These are phyloP conservation scores for Alternaria sp. DNA, from an alignment of 2,329 filamentous ascomycete genomes.

Conservation along the genomic window DNA sequence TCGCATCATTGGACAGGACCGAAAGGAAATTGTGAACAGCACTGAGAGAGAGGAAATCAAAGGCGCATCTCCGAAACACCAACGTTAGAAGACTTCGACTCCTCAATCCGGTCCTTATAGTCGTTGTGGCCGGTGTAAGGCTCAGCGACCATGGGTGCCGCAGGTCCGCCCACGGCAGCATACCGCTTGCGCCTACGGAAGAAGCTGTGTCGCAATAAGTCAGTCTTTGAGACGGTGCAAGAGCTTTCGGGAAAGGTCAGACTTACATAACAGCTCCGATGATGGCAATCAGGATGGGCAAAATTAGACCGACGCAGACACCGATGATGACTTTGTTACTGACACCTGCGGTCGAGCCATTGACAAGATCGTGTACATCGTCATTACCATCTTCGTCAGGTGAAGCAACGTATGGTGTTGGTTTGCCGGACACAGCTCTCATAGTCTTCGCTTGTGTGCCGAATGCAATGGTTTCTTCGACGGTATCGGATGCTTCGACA, in stretches of 20 bases:
- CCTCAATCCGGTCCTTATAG: not conserved
- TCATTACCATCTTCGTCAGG: not conserved
- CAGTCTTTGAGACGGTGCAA: too few species aligned
- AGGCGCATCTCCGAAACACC: not conserved
- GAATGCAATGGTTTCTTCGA: constrained; percentile 51
- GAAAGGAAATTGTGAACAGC: not conserved
- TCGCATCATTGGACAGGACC: not conserved
- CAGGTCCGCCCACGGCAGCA: not conserved
- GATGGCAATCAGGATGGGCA: constrained; percentile 47
- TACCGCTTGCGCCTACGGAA: not conserved
- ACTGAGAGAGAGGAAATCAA: not conserved
- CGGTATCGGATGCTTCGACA: constrained; percentile 37
- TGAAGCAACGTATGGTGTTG: constrained; percentile 25
- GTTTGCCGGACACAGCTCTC: constrained; percentile 52
- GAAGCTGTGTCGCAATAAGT: not conserved
- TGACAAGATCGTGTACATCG: constrained; percentile 6
- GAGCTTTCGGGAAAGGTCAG: too few species aligned
- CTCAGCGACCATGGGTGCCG: not conserved
- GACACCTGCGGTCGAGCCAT: constrained; percentile 42
- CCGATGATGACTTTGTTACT: constrained; percentile 58
- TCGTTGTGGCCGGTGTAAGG: not conserved
- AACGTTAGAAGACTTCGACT: not conserved
- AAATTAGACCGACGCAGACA: constrained; percentile 55
- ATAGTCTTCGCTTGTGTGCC: constrained; percentile 50
- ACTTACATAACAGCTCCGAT: constrained; percentile 17